These are phyloP conservation scores for Parathielavia hyrcaniae DNA, from an alignment of 495 filamentous ascomycete species.

Conservation along the genomic window DNA sequence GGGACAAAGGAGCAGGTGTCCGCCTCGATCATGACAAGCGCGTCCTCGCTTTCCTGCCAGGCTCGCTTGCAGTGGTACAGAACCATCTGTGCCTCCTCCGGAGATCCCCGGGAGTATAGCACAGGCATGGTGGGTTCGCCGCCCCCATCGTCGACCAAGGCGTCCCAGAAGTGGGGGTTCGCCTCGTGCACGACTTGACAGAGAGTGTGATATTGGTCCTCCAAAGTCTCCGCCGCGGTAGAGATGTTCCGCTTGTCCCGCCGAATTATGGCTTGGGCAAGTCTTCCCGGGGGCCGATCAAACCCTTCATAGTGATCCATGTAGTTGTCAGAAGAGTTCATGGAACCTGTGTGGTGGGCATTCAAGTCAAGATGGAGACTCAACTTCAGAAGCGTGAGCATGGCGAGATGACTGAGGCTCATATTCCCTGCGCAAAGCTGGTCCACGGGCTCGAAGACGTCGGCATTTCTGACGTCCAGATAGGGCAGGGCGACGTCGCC, in stretches of 20 bases:
- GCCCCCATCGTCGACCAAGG: slow-evolving; percentile 28
- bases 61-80: slow-evolving; percentile 33
- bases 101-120: slow-evolving; percentile 19
- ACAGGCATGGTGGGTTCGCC: slow-evolving; percentile 18
- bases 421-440: background rate
- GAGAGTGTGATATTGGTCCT: slow-evolving; percentile 29
- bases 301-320: background rate
- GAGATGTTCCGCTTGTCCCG: background rate
- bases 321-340: no score
- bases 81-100: slow-evolving; percentile 30
- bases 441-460: slow-evolving; percentile 36
- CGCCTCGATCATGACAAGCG: slow-evolving; percentile 28
- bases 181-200: slow-evolving; percentile 23
- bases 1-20: slow-evolving; percentile 26
- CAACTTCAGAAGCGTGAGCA: slow-evolving; percentile 38
- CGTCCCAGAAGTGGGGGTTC: slow-evolving; percentile 38
- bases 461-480: slow-evolving; percentile 34
- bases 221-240: background rate
- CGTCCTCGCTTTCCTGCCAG: slow-evolving; percentile 37
- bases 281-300: slow-evolving; percentile 3
- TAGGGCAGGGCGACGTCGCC: slow-evolving; percentile 32
- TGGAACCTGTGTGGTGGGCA: slow-evolving; percentile 4
- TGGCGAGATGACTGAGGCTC: slow-evolving; percentile 27
- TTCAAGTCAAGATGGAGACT: slow-evolving; percentile 32
- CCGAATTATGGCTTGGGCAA: background rate